A percentile compares a stretch with the other conserved stretches of the same genome.
These are phyloP conservation scores for Trichoderma semiorbis DNA, from an alignment of 2,329 filamentous ascomycete species.

Conservation along the genomic window DNA sequence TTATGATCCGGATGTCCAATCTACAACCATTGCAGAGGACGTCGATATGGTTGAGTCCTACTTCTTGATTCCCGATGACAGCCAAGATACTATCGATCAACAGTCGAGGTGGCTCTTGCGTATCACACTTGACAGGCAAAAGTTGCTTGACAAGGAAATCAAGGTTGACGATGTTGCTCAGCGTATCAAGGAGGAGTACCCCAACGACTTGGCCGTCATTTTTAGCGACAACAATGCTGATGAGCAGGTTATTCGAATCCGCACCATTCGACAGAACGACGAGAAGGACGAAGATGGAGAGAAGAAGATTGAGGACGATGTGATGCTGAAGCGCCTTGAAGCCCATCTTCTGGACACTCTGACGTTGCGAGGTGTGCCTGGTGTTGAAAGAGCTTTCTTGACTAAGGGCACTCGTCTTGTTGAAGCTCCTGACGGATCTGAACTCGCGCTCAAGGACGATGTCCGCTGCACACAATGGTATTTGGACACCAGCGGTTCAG, in stretches of 20 bases:
- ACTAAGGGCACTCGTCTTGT: constrained; percentile 72
- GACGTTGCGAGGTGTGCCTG: constrained; percentile 83
- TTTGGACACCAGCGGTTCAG: constrained; percentile 88
- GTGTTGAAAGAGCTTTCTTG: constrained; percentile 89
- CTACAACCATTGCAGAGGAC: constrained; percentile 83
- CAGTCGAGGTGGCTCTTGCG: constrained; percentile 96
- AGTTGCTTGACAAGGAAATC: constrained; percentile 91
- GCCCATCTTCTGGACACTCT: constrained; percentile 87
- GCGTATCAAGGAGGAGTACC: constrained; percentile 86
- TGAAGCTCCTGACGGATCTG: constrained; percentile 65
- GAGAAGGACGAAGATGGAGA: constrained; percentile 67
- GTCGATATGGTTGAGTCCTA: constrained; percentile 94
- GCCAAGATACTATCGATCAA: constrained; percentile 56
- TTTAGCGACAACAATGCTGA: constrained; percentile 99
- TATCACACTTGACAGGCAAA: constrained; percentile 87
- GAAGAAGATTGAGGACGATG: constrained; percentile 72
- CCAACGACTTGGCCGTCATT: constrained; percentile 81
- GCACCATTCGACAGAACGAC: constrained; percentile 68
- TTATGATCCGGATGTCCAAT: constrained; percentile 87
- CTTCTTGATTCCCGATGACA: constrained; percentile 87
- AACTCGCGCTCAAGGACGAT: constrained; percentile 71
- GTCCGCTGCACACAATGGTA: constrained; percentile 86
- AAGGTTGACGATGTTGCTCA: constrained; percentile 86
- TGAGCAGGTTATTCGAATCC: constrained; percentile 88
- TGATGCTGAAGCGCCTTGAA: constrained; percentile 88